Evolutionary conservation across 306 rosid genomes (phyloP), one percentile per base, ranked within the genome.

Genomic region (Cucurbita argyrosperma): DNA sequence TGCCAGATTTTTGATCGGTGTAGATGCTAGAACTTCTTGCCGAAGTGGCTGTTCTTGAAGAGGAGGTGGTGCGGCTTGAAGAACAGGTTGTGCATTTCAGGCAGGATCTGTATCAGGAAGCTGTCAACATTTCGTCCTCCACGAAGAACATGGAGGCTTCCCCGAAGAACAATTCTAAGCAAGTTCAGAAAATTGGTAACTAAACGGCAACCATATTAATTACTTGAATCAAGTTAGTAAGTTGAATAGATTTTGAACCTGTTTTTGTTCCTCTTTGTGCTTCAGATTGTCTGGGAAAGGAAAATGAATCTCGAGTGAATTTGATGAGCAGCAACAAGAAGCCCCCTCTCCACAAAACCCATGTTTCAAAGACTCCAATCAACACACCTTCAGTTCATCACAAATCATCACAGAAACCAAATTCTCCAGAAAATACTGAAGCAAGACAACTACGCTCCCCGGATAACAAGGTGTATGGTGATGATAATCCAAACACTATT

Each of bases 21-120:
- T 67, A 94, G 99, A 91, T 85, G 65, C 77, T 95, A 23, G 96
- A 87, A 59, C 96, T 95, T 82, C 82, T 91, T 62, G 99, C 97
- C 0, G 99, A 95, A 79, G 96, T 95, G 76, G 99, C 99, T 6
- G 96, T 95, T 6, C 73, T 95, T 50, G 99, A 95, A 82, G 99
- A 95, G 83, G 99, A 95, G 84, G 89, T 95, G 69, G 89, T 85
- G 50, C 89, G 88, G 84, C 97, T 95, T 52, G 99, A 95, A 82
- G 89, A 91, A 64, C 85, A 84, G 76, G 89, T 95, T 7, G 85
- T 87, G n/a, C 86, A 87, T 80, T 88, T 82, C 82, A 88, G 96
- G 81, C 89, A 89, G 84, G 84, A 87, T 79, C 75, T 95, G 76
- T 82, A 91, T 76, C 90, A 84, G 80, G 96, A 91, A 88, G 92